Evolutionary conservation across 345 rosid genomes (phyloP), one percentile per base, ranked within the genome.

Genomic region (Triadica sebifera): DNA sequence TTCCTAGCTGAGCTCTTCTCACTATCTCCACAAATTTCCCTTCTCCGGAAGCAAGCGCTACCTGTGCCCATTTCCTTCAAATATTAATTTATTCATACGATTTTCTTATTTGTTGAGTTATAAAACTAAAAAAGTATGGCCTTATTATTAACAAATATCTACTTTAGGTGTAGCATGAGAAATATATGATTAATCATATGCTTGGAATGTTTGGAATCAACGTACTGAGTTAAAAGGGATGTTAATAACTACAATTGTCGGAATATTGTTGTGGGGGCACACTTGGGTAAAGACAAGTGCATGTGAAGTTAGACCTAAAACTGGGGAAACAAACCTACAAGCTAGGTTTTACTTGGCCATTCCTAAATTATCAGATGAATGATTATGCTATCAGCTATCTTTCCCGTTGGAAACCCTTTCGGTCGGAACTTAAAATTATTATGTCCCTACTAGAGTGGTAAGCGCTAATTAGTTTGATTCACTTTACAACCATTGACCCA

Each of bases 11-110:
- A 7, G 75, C 83, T 5, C 51, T 81, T 59, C 90, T 87, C 72
- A 83, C 84, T 0, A 25, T 60, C 62, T 75, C 80, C 5, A 77
- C 43, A 58, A 45, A 86, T 64, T 68, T 69, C 10, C 86, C 87
- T 64, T 79, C 82, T 43, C 81, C 86, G 12, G 89, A 82, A 29
- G 81, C 87, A 29, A 79, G 46, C 10, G 85, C 85, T 24, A 84
- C 85, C 86, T 81, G 74, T 41, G 19, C 45, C 29, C 52, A 15
- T 22, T 25, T 38, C 17, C n/a, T 16, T 16, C 13, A 12, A 6
- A 43, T 43, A 43, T 43, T 10, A 43, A 43, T 6, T 43, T 43
- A 6, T 10, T 8, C 47, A 43, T 43, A 6, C 5, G 47, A 0
- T 43, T 10, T 43, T 43, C 10, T 6, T 5, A 43, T 43, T 43